phyloP scores from a whole-genome alignment of 345 rosid species.

The Gossypium rotundifolium region DNA sequence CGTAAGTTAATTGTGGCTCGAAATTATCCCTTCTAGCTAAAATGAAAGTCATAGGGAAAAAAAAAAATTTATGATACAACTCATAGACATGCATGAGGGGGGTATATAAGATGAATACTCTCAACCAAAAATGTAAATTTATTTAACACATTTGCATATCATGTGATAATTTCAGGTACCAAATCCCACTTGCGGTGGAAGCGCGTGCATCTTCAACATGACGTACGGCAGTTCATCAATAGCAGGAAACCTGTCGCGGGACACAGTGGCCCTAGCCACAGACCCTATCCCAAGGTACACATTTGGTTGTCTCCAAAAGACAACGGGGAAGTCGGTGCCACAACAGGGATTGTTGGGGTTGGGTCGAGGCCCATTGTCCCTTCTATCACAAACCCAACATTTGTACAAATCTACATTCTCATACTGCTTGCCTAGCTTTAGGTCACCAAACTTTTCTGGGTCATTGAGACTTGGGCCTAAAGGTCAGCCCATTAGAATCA shows the following conservation, averaged over 20 bases:
- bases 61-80: too few species aligned
- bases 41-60: too few species aligned
- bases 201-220: constrained; percentile 70
- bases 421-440: constrained; percentile 81
- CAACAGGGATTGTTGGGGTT: constrained; percentile 85
- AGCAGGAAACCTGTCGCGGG: constrained; percentile 67
- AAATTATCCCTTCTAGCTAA: too few species aligned
- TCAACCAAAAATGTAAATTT: neutral
- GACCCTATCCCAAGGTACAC: constrained; percentile 61
- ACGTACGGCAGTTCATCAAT: constrained; percentile 74
- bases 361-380: constrained; percentile 86
- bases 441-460: constrained; percentile 71
- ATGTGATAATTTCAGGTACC: constrained; percentile 42
- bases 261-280: constrained; percentile 48
- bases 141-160: neutral
- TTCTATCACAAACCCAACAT: constrained; percentile 66
- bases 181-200: constrained; percentile 54
- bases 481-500: constrained; percentile 67
- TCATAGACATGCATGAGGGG: too few species aligned
- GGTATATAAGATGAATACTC: too few species aligned
- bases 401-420: constrained; percentile 78
- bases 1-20: too few species aligned
- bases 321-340: constrained; percentile 70
- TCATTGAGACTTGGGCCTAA: constrained; percentile 75
- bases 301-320: constrained; percentile 73